phyloP scores from a whole-genome alignment of 352 stramenopile species.

The Blastocystis hominis region DNA sequence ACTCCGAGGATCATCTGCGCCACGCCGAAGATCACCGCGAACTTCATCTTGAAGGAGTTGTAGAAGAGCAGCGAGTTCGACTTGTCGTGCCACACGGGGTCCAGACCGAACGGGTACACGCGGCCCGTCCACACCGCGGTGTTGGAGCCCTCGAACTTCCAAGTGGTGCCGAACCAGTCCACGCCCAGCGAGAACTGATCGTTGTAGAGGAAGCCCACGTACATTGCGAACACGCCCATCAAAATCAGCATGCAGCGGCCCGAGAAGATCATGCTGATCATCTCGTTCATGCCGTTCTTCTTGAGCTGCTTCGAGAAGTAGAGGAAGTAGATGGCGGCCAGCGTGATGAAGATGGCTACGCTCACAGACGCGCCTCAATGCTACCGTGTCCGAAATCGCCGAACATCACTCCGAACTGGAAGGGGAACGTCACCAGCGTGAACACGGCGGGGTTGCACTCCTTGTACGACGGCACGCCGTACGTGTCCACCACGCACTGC shows the following conservation, averaged over 20 bases:
- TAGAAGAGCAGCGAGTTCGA: conserved; percentile 95
- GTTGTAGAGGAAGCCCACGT: conserved; percentile 96
- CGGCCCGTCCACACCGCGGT: conserved; percentile 72
- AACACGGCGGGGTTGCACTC: conserved; percentile 96
- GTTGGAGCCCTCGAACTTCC: conserved; percentile 72
- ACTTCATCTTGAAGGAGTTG: conserved; percentile 99
- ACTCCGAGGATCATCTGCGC: conserved; percentile 96
- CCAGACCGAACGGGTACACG: conserved; percentile 91
- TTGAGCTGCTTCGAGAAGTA: conserved; percentile 77
- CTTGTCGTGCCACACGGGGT: conserved; percentile 93
- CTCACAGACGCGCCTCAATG: neutral
- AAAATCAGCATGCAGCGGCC: conserved; percentile 90
- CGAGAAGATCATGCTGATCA: conserved; percentile 60
- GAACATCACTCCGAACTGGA: conserved; percentile 99
- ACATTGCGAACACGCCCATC: conserved; percentile 96
- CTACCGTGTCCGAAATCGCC: conserved; percentile 91
- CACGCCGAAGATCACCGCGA: conserved; percentile 94
- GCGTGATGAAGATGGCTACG: conserved; percentile 74
- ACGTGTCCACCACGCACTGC: conserved; percentile 96
- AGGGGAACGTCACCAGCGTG: conserved; percentile 95
- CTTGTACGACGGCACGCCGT: conserved; percentile 90
- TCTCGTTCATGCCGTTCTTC: conserved; percentile 62
- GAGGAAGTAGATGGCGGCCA: conserved; percentile 83
- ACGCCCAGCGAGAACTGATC: conserved; percentile 95
- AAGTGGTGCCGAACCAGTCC: conserved; percentile 89